These are phyloP conservation scores for Rhodocollybia butyracea DNA, from an alignment of 768 basidiomycete genomes.

Conservation along the genomic window DNA sequence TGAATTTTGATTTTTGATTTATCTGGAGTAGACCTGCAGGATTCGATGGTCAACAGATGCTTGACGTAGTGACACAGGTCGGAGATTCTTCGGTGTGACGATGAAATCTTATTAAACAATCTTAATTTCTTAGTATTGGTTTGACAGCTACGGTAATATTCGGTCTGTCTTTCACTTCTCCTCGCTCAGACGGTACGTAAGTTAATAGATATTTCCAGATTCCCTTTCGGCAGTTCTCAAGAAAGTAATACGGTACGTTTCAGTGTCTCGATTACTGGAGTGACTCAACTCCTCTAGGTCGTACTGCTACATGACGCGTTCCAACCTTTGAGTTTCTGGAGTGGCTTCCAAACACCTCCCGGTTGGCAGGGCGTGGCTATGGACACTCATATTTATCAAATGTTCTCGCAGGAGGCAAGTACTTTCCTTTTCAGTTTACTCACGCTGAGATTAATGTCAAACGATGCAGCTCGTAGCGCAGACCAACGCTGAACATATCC, in stretches of 20 bases:
- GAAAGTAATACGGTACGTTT: slow-evolving; percentile 65
- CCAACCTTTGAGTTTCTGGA: slow-evolving; percentile 70
- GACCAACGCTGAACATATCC: slow-evolving; percentile 42
- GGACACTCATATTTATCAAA: slow-evolving; percentile 79
- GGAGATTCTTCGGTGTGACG: neutral
- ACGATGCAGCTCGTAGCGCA: slow-evolving; percentile 1
- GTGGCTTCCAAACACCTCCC: slow-evolving; percentile 53
- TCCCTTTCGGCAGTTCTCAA: slow-evolving; percentile 29
- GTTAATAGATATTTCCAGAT: slow-evolving; percentile 17
- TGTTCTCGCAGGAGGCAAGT: slow-evolving; percentile 56
- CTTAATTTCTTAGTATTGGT: slow-evolving; percentile 58
- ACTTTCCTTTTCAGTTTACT: slow-evolving; percentile 31
- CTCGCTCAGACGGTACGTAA: neutral
- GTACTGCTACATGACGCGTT: slow-evolving; percentile 79
- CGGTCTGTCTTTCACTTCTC: slow-evolving; percentile 37
- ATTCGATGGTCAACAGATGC: slow-evolving; percentile 41
- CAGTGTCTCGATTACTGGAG: no score
- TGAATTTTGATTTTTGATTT: neutral
- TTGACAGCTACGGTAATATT: slow-evolving; percentile 72
- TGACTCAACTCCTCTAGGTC: no score
- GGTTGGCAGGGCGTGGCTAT: slow-evolving; percentile 64
- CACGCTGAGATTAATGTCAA: no score
- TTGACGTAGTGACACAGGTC: slow-evolving; percentile 19
- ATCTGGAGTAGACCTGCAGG: slow-evolving; percentile 38
- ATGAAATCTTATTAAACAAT: neutral